A percentile compares a stretch with the other conserved stretches of the same genome.
Conservation (phyloP, 768 basidiomycete genomes). For the Pisolithus marmoratus region DNA sequence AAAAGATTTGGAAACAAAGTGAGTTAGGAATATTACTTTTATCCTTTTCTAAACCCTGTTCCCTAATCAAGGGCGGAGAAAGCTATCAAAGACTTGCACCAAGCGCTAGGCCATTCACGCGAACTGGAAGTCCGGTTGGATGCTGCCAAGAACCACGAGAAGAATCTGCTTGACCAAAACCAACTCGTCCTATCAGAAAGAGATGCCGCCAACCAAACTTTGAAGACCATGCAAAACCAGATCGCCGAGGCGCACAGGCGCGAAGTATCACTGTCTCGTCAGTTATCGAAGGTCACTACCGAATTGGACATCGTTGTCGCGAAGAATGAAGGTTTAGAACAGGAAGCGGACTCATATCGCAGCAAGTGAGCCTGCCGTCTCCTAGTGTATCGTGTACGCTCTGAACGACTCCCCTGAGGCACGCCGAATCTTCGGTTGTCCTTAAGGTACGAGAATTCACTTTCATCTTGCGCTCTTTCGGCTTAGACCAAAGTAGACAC, state of each 20-base stretch:
- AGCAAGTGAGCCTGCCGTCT: slow-evolving; percentile 17
- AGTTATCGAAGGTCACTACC: slow-evolving; percentile 10
- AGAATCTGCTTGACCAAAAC: slow-evolving; percentile 18
- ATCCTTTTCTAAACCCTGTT: slow-evolving; percentile 7
- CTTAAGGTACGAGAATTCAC: slow-evolving; percentile 16
- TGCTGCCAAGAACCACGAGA: slow-evolving; percentile 17
- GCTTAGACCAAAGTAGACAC: slow-evolving; percentile 25
- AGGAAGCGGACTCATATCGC: slow-evolving; percentile 16
- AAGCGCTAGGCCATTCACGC: slow-evolving; percentile 16
- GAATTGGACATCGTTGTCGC: slow-evolving; percentile 18
- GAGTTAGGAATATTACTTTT: neutral
- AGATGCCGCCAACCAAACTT: slow-evolving; percentile 14
- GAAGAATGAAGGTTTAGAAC: slow-evolving; percentile 15
- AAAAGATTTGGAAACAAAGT: slow-evolving; percentile 23
- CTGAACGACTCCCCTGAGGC: slow-evolving; percentile 10
- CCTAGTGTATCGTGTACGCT: neutral
- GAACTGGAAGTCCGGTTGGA: slow-evolving; percentile 26
- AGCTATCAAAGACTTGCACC: slow-evolving; percentile 14
- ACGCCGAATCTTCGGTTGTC: slow-evolving; percentile 13
- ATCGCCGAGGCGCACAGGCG: slow-evolving; percentile 12
- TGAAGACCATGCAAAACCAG: slow-evolving; percentile 10
- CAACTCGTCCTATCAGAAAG: slow-evolving; percentile 21
- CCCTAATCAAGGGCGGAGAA: slow-evolving; percentile 10
- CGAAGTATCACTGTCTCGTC: slow-evolving; percentile 13
- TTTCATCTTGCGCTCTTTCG: neutral